A percentile compares a stretch with the other conserved stretches of the same genome.
Conservation (phyloP, 345 rosid species). For the Carallia pectinifolia region DNA sequence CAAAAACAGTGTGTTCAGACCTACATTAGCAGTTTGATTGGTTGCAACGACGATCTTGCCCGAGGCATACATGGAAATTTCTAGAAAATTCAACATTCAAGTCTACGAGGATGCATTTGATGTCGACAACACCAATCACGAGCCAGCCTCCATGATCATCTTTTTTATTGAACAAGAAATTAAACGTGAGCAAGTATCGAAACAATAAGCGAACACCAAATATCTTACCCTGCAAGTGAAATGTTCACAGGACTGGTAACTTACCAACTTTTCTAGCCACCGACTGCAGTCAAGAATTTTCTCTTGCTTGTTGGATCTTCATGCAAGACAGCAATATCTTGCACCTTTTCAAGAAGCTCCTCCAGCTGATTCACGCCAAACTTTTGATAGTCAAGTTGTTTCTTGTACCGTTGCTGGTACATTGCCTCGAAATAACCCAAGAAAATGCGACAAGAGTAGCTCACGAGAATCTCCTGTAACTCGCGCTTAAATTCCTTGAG, state of each 20-base stretch:
- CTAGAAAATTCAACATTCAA: constrained; percentile 16
- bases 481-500: constrained; percentile 73
- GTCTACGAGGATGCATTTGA: constrained; percentile 12
- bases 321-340: constrained; percentile 56
- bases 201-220: background rate
- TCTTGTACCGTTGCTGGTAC: constrained; percentile 85
- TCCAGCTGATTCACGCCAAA: constrained; percentile 69
- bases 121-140: constrained; percentile 3
- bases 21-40: constrained; percentile 15
- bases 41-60: background rate
- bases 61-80: constrained; percentile 20
- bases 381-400: constrained; percentile 46
- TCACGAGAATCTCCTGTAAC: constrained; percentile 82
- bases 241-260: background rate
- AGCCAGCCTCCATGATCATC: constrained; percentile 12
- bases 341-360: constrained; percentile 65
- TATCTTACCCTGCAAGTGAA: constrained; percentile 2
- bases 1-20: background rate
- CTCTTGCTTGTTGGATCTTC: constrained; percentile 44
- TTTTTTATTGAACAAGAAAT: background rate
- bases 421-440: constrained; percentile 76
- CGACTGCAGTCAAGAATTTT: constrained; percentile 51
- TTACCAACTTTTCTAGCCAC: constrained; percentile 28
- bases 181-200: background rate
- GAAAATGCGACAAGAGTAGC: constrained; percentile 70